phyloP scores from a whole-genome alignment of 73 alveolate species.

The Symbiodinium pilosum region DNA sequence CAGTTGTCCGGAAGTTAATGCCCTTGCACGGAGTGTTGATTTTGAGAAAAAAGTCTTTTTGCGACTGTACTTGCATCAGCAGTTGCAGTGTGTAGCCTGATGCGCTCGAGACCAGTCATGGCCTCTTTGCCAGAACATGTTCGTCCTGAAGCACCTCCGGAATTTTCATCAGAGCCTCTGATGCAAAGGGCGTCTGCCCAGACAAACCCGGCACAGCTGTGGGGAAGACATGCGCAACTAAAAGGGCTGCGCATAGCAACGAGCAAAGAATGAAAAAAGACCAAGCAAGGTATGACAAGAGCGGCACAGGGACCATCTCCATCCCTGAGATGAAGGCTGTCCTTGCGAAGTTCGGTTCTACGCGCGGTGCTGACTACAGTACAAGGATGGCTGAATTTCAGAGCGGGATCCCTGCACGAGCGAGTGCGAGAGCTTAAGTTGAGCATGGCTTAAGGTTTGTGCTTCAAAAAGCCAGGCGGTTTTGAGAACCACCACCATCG shows the following conservation, averaged over 20 bases:
- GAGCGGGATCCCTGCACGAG: too few species aligned
- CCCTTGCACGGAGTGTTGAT: too few species aligned
- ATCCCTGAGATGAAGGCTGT: slow-evolving; percentile 56
- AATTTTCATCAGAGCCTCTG: neutral
- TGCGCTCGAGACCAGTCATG: too few species aligned
- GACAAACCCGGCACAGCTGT: neutral
- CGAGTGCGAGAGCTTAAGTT: too few species aligned
- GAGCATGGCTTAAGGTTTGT: too few species aligned
- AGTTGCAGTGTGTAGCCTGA: too few species aligned
- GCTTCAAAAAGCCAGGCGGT: slow-evolving; percentile 12
- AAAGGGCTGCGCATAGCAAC: neutral
- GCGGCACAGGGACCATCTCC: slow-evolving; percentile 34
- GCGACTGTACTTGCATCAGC: too few species aligned
- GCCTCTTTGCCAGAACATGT: slow-evolving; percentile 38
- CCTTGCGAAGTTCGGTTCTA: neutral
- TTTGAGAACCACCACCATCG: slow-evolving; percentile 73
- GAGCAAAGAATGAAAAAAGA: neutral
- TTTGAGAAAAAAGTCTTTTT: too few species aligned
- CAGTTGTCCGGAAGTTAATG: slow-evolving; percentile 5
- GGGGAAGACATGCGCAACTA: neutral
- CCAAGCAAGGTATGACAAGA: slow-evolving; percentile 2
- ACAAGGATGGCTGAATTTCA: neutral
- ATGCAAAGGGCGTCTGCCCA: too few species aligned
- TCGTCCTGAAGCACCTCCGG: slow-evolving; percentile 50
- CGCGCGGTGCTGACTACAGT: neutral